Percentiles rank a stretch among this genome's conserved stretches.
These are phyloP conservation scores for Cladosporium sp. DNA, from an alignment of 2,329 filamentous ascomycete species.

Conservation along the genomic window DNA sequence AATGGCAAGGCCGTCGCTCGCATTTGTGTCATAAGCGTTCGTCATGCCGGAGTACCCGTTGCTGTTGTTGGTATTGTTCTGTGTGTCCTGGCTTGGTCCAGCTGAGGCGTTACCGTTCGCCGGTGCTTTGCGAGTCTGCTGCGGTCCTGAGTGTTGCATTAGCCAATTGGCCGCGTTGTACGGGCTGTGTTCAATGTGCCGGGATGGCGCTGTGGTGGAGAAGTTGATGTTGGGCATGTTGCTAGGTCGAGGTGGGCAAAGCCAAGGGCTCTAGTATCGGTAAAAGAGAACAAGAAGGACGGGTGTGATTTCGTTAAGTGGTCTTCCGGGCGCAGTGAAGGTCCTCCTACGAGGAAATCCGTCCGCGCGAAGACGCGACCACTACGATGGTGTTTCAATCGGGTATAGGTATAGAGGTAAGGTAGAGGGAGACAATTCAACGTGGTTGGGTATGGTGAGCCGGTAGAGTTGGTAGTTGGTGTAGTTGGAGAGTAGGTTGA, in stretches of 20 bases:
- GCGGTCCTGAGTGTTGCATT: conserved; percentile 22
- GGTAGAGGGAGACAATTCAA: neutral
- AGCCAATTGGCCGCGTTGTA: conserved; percentile 2
- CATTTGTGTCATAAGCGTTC: neutral
- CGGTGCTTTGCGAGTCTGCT: conserved; percentile 25
- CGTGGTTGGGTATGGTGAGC: neutral
- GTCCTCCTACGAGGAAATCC: too few relatives aligned
- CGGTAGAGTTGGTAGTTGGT: neutral
- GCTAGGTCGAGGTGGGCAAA: too few relatives aligned
- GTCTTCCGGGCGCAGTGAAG: neutral
- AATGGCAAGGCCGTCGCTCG: neutral
- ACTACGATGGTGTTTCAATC: neutral
- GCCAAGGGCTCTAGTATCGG: too few relatives aligned
- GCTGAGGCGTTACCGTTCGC: neutral
- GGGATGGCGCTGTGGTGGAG: neutral
- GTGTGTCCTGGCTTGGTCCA: neutral
- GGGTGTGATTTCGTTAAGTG: neutral
- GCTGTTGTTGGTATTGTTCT: neutral
- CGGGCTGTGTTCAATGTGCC: neutral
- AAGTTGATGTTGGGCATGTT: neutral
- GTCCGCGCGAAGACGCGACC: neutral
- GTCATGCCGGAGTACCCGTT: neutral
- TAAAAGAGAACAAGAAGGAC: too few relatives aligned
- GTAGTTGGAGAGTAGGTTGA: neutral
- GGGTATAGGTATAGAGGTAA: neutral